A percentile compares a stretch with the other conserved stretches of the same genome.
Conservation (phyloP, 352 stramenopile genomes). For the Pythium myriotylum region DNA sequence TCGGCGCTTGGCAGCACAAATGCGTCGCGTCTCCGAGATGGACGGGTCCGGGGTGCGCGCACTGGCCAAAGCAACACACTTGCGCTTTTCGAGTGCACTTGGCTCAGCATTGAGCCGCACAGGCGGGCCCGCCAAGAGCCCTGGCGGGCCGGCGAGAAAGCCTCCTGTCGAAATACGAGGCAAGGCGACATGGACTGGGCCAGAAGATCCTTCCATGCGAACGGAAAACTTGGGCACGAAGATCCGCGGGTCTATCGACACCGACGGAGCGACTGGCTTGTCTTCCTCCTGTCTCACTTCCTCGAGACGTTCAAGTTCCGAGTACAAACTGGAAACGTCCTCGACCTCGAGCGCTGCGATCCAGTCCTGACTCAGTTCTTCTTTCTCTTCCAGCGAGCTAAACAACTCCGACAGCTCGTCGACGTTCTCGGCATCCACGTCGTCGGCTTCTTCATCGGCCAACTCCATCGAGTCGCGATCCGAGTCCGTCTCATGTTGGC, state of each 20-base stretch:
- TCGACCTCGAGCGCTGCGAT: conserved; percentile 60
- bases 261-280: neutral
- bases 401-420: conserved; percentile 46
- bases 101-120: conserved; percentile 22
- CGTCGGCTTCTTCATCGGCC: conserved; percentile 24
- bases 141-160: conserved; percentile 40
- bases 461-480: conserved; percentile 14
- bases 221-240: conserved; percentile 63
- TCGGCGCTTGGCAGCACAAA: conserved; percentile 62
- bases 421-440: conserved; percentile 39
- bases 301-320: conserved; percentile 38
- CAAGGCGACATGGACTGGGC: neutral
- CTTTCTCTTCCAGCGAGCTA: conserved; percentile 33
- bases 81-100: neutral
- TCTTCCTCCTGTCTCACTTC: conserved; percentile 4
- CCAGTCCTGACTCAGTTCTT: conserved; percentile 33
- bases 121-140: conserved; percentile 16
- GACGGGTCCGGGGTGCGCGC: conserved; percentile 21
- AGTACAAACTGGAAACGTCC: conserved; percentile 48
- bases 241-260: conserved; percentile 26
- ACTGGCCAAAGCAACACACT: no score
- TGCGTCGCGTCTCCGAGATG: conserved; percentile 54
- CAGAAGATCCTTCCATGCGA: conserved; percentile 42
- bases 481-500: conserved; percentile 10
- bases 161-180: conserved; percentile 9